Conservation (phyloP, 2,329 filamentous ascomycete species). For the Endothia cerciana region DNA sequence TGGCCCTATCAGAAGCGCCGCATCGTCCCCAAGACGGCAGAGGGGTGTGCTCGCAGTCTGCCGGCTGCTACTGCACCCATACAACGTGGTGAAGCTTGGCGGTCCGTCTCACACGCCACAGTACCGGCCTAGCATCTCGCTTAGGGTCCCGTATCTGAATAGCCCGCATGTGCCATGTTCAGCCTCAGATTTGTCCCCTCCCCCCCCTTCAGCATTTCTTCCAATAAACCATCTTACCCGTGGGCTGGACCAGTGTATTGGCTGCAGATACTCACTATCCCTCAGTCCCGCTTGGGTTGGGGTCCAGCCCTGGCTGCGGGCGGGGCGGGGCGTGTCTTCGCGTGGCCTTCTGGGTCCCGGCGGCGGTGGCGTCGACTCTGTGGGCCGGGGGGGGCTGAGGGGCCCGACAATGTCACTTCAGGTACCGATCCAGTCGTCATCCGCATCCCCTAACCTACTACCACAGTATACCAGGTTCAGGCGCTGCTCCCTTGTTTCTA, state of each 20-base stretch:
- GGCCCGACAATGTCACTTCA: not conserved
- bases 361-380: not conserved
- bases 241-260: not conserved
- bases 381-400: not conserved
- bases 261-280: not conserved
- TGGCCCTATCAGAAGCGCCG: not conserved
- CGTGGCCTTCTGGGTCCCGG: not conserved
- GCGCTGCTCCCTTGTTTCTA: slow-evolving; percentile 13
- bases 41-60: not conserved
- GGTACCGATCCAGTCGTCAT: slow-evolving; percentile 1
- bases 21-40: not conserved
- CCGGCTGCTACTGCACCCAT: not conserved
- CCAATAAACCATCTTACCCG: not conserved
- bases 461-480: slow-evolving; percentile 2
- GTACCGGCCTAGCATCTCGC: not conserved
- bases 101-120: too few relatives aligned
- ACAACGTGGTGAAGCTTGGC: not conserved
- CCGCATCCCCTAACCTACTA: slow-evolving; percentile 1
- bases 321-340: not conserved
- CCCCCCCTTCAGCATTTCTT: not conserved
- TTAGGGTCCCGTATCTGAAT: not conserved
- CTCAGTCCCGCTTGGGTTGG: not conserved
- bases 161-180: too few relatives aligned
- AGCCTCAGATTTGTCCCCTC: too few relatives aligned
- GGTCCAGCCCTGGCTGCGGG: not conserved